These are phyloP conservation scores for Kluyveromyces sp. DNA, from an alignment of 1,139 yeast genomes.

Conservation along the genomic window DNA sequence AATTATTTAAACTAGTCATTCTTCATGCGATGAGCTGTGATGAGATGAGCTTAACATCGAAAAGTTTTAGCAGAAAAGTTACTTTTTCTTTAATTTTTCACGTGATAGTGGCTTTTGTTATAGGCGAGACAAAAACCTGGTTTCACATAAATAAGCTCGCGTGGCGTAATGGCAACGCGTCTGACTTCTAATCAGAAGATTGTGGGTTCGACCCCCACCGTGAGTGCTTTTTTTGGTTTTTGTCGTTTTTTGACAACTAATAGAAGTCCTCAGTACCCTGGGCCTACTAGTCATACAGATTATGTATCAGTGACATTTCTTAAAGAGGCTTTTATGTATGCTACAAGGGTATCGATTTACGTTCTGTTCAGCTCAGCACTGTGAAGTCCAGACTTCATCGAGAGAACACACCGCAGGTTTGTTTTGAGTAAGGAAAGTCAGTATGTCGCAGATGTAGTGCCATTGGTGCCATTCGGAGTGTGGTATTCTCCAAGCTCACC, in stretches of 20 bases:
- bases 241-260: no score
- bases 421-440: neutral
- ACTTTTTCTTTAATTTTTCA: neutral
- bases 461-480: neutral
- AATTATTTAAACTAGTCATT: neutral
- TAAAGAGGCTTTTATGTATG: neutral
- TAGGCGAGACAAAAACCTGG: neutral
- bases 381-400: neutral
- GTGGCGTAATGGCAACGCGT: conserved; percentile 59
- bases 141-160: conserved; percentile 33
- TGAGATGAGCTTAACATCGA: conserved; percentile 20
- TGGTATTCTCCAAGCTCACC: neutral
- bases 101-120: neutral
- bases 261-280: neutral
- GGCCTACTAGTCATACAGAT: no score
- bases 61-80: conserved; percentile 10
- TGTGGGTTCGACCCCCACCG: conserved; percentile 57
- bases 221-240: conserved; percentile 36
- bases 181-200: conserved; percentile 55
- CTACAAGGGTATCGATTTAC: neutral
- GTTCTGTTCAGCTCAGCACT: no score
- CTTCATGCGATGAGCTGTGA: conserved; percentile 13
- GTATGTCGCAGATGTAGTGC: conserved; percentile 3
- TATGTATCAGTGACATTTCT: neutral
- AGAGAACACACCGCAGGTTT: neutral